Percentiles rank a stretch among this genome's conserved stretches.
phyloP scores from a whole-genome alignment of 2,329 filamentous ascomycete genomes.

The Chalaropsis ovoidea region DNA sequence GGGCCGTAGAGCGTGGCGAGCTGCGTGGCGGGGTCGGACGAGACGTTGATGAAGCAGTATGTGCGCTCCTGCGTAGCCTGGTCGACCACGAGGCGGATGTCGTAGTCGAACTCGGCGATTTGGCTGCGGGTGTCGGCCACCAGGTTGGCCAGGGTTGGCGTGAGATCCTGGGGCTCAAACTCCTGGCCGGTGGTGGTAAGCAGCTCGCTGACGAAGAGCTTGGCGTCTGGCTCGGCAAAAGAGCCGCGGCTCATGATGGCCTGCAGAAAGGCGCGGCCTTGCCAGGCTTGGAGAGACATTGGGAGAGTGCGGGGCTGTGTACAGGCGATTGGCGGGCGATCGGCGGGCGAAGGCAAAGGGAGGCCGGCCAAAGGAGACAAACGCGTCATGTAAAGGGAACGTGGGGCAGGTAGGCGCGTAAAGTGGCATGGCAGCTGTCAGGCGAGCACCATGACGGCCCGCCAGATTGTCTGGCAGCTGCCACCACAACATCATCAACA shows the following conservation, averaged over 20 bases:
- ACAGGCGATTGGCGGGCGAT: not conserved
- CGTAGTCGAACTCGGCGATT: constrained; percentile 72
- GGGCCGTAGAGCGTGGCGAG: constrained; percentile 69
- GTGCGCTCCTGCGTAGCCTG: constrained; percentile 58
- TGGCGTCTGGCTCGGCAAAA: constrained; percentile 64
- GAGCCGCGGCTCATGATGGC: constrained; percentile 69
- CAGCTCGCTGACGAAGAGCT: constrained; percentile 66
- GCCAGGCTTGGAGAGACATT: constrained; percentile 15
- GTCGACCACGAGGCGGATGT: constrained; percentile 66
- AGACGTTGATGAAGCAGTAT: constrained; percentile 79
- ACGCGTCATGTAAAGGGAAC: not conserved
- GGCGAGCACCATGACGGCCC: not conserved
- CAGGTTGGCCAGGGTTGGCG: constrained; percentile 57
- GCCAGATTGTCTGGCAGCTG: too few species aligned
- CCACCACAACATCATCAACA: not conserved
- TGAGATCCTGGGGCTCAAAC: constrained; percentile 50
- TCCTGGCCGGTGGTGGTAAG: constrained; percentile 46
- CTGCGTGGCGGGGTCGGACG: constrained; percentile 75
- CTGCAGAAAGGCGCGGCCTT: constrained; percentile 76
- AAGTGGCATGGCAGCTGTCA: not conserved
- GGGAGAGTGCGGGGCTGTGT: not conserved
- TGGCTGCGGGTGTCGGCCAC: constrained; percentile 60
- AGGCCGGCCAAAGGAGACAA: not conserved
- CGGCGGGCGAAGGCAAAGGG: not conserved
- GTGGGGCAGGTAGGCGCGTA: not conserved